These are phyloP conservation scores for Coemansia sp. DNA, from an alignment of 371 early-diverging fungal species.

Conservation along the genomic window DNA sequence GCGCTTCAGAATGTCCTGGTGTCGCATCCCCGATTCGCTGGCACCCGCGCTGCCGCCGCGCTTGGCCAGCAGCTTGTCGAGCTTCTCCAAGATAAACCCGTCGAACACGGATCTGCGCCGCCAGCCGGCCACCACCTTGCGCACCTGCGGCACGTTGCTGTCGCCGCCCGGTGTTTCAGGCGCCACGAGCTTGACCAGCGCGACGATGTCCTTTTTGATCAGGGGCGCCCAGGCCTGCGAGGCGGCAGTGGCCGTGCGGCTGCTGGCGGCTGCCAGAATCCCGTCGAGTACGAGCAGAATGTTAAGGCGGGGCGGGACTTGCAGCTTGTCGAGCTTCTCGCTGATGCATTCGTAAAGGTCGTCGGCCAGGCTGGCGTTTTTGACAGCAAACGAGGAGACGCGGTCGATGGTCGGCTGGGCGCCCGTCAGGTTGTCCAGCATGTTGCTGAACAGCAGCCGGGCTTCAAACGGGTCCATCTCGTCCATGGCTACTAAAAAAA, in stretches of 20 bases:
- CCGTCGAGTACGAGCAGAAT: constrained; percentile 75
- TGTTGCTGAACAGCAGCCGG: constrained; percentile 62
- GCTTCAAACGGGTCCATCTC: constrained; percentile 80
- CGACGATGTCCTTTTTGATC: constrained; percentile 58
- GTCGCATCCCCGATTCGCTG: constrained; percentile 47
- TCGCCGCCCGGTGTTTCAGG: constrained; percentile 65
- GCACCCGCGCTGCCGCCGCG: constrained; percentile 11
- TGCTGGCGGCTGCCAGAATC: constrained; percentile 51
- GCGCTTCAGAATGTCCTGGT: constrained; percentile 66
- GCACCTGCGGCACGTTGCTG: constrained; percentile 67
- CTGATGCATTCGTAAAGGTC: constrained; percentile 74
- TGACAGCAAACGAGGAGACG: constrained; percentile 67
- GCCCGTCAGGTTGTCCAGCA: constrained; percentile 70
- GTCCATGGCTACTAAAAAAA: constrained; percentile 17
- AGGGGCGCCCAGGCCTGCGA: constrained; percentile 63
- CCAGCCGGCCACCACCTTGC: constrained; percentile 58
- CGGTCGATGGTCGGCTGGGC: constrained; percentile 74
- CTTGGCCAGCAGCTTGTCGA: constrained; percentile 25
- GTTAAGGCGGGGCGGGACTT: constrained; percentile 60
- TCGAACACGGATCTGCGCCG: constrained; percentile 23
- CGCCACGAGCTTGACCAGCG: constrained; percentile 61
- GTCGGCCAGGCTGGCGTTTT: constrained; percentile 64
- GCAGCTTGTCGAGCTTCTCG: constrained; percentile 68
- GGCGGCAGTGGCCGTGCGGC: constrained; percentile 13
- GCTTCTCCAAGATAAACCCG: constrained; percentile 3